Evolutionary conservation across 306 rosid genomes (phyloP), one percentile per base, ranked within the genome.

Genomic region (Trichosanthes truncata): DNA sequence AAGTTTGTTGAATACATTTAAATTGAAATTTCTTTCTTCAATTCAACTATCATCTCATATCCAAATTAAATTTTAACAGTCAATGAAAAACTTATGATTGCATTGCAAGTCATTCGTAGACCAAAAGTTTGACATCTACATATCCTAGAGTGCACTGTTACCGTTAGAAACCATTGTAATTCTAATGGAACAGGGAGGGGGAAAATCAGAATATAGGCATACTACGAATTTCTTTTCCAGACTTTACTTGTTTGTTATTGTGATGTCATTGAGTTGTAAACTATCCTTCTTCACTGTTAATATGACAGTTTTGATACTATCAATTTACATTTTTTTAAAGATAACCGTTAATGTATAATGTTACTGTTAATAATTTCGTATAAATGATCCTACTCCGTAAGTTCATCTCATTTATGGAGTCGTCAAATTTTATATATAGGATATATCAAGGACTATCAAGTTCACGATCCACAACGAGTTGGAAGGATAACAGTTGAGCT

Each of bases 401-500:
- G 14, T 31, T 59, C 6, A 13, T 40, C 51, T 10, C 76, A 69
- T 69, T 41, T 43, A 5, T 43, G 52, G 49, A 38, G 79, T 36
- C 51, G 8, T 77, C 33, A 59, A 23, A 15, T 53, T 49, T 76
- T 77, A 14, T 46, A 62, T 79, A 26, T 81, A 92, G 98, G 96
- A 14, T 95, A 89, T 78, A 86, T 95, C 69, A 95, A 87, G 91
- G 91, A 90, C 72, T 92, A 80, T 79, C 87, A 93, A 80, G 93
- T 95, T 38, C 87, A 82, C 83, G 93, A 95, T 81, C 97, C 97
- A 0, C 98, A 93, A 40, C 90, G 97, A 84, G 97, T 92, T 56
- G 97, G 97, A 80, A 90, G 84, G 86, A 95, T 95, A 83, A 89
- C 92, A 45, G 98, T 95, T 80, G 91, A 95, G 82, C 83, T 95